These are phyloP conservation scores for Scalesia atractyloides DNA, from an alignment of 129 eudicot genomes.

Conservation along the genomic window DNA sequence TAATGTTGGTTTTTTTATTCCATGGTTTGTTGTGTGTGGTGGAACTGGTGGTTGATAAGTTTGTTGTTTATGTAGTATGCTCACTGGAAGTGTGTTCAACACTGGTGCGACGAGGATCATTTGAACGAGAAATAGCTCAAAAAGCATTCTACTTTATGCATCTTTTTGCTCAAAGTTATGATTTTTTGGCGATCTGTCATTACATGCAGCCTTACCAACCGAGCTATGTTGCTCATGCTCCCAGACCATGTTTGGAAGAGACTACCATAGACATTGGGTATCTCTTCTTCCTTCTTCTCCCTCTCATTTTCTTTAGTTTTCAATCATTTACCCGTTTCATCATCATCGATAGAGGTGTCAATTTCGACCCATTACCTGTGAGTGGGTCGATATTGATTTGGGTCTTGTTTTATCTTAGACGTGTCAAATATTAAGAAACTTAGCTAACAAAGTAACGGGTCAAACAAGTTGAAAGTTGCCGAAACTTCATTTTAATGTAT, in stretches of 20 bases:
- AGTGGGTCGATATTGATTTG: no score
- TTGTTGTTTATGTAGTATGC: slow-evolving; percentile 32
- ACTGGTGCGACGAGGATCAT: no score
- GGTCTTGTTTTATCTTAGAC: no score
- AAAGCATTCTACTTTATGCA: not conserved
- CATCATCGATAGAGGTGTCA: no score
- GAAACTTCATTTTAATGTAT: no score
- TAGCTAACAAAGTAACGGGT: no score
- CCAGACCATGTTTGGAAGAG: slow-evolving; percentile 69
- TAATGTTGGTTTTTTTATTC: not conserved
- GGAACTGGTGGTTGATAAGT: not conserved
- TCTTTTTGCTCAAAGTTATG: not conserved
- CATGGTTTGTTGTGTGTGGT: slow-evolving; percentile 7
- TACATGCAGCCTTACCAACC: slow-evolving; percentile 75
- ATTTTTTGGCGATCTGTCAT: not conserved
- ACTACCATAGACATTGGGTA: slow-evolving; percentile 93
- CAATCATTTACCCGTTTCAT: not conserved
- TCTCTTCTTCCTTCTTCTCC: not conserved
- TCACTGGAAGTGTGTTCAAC: slow-evolving; percentile 50
- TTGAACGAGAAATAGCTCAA: not conserved
- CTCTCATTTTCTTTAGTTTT: not conserved
- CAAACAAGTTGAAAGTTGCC: no score
- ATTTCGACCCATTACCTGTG: no score
- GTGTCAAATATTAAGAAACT: no score
- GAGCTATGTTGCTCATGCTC: slow-evolving; percentile 82